Evolutionary conservation across 306 rosid species (phyloP).

Genomic region (Comarum palustre): DNA sequence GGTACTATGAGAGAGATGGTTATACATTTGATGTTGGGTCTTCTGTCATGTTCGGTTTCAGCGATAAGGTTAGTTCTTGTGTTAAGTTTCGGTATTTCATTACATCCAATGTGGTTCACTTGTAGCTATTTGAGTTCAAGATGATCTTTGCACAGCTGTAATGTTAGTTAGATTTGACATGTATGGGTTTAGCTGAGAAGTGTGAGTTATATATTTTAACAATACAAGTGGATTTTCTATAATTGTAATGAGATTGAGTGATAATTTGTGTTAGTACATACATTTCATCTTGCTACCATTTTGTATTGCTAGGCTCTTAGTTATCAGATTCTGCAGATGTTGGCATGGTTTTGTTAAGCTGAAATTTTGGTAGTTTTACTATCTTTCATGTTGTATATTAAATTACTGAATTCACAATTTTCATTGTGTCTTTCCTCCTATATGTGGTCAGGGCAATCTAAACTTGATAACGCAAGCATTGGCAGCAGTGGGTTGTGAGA

Average conservation of each 20-base stretch:
- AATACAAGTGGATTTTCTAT: neutral
- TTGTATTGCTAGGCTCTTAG: neutral
- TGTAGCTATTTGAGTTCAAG: neutral
- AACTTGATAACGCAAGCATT: constrained; percentile 94
- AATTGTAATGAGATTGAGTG: neutral
- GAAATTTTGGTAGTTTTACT: neutral
- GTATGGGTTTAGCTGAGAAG: neutral
- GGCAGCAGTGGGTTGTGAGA: constrained; percentile 88
- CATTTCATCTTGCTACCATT: constrained; percentile 9
- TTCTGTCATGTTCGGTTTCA: constrained; percentile 97
- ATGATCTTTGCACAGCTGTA: neutral
- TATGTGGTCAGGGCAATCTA: constrained; percentile 77
- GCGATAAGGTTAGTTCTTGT: constrained; percentile 62
- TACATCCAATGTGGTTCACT: constrained; percentile 9
- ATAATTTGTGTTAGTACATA: neutral
- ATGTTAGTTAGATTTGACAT: neutral
- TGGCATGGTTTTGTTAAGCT: neutral
- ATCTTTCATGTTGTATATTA: neutral
- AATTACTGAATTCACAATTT: constrained; percentile 22
- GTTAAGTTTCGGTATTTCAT: constrained; percentile 4
- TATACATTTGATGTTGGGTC: constrained; percentile 87
- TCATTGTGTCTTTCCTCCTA: constrained; percentile 19
- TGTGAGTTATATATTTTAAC: neutral
- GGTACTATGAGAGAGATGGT: constrained; percentile 80
- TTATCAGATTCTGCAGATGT: neutral